Base-by-base conservation (phyloP, 208 protist species). In the Leishmania turanica region DNA sequence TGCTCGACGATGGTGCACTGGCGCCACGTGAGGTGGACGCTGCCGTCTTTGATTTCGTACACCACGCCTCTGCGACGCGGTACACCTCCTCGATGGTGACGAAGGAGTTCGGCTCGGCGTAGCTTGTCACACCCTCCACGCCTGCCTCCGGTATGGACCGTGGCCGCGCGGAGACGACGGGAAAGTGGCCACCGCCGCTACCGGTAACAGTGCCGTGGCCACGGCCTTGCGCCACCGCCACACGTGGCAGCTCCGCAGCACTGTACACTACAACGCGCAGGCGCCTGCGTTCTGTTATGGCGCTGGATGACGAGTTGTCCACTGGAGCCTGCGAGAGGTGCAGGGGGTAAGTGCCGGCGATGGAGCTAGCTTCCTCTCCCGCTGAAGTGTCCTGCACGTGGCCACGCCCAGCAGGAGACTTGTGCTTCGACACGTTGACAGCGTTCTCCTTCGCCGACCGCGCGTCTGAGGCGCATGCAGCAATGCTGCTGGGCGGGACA, bases 11-110 rank as follows among this genome's bases (percentile, higher is more conserved):
- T 80, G 72, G 31, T n/a, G 74, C 21, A 53, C 42, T 65, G 49
- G 56, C 15, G 53, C 8, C 37, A 37, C 47, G 21, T 42, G 34
- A 21, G 31, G 47, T 15, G 13, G 74, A 7, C 53, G 74, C 56
- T 19, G 34, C 72, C 34, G 37, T 40, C 15, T n/a, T 34, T 8
- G 72, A 62, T 42, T 65, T 64, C 7, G 34, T 64, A 11, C 56
- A n/a, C 49, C 31, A 68, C 54, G 40, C 21, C 24, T 66, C 56
- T n/a, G 31, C 53, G 37, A 77, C 74, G 4, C 78, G 78, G 66
- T 87, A 93, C 17, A 97, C 77, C 58, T 97, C 93, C 69, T 97
- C 93, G 37, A 97, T 75, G 3, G 92, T 91, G 80, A 95, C 92
- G 76, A 97, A 95, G 27, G 89, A 86, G 70, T 87, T 90, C 0